Evolutionary conservation across 2,329 filamentous ascomycete genomes (phyloP).

Genomic region (Clonostachys sp.): DNA sequence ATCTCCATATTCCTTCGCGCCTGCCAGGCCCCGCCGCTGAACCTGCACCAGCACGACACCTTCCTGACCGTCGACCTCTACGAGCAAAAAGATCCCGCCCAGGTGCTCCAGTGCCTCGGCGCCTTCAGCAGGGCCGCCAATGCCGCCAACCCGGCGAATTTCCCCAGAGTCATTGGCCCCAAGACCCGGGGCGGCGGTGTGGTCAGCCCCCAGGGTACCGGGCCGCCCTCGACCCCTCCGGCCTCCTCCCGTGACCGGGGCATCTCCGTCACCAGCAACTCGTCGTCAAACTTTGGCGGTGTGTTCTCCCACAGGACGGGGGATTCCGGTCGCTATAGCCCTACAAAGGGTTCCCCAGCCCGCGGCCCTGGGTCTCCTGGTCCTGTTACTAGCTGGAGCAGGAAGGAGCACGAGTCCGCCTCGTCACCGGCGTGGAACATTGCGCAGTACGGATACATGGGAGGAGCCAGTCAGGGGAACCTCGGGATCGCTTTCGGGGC

Average conservation of each 20-base stretch:
- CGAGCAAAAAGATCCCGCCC: constrained; percentile 91
- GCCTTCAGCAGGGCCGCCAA: constrained; percentile 89
- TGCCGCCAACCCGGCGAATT: constrained; percentile 65
- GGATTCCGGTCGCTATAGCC: constrained; percentile 55
- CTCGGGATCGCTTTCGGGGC: constrained; percentile 90
- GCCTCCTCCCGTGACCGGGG: constrained; percentile 39
- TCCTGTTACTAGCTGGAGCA: constrained; percentile 84
- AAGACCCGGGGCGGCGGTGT: constrained; percentile 44
- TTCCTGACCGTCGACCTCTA: constrained; percentile 97
- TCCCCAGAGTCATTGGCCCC: constrained; percentile 73
- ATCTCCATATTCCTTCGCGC: constrained; percentile 92
- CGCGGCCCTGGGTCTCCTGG: constrained; percentile 44
- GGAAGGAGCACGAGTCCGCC: constrained; percentile 70
- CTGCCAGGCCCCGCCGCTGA: constrained; percentile 79
- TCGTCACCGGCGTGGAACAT: constrained; percentile 97
- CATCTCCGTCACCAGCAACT: constrained; percentile 53
- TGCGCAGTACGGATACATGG: constrained; percentile 97
- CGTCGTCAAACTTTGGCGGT: constrained; percentile 41
- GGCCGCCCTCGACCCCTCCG: constrained; percentile 18
- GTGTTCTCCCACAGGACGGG: constrained; percentile 45
- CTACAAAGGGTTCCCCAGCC: constrained; percentile 53
- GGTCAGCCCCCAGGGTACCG: constrained; percentile 64
- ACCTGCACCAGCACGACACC: constrained; percentile 86
- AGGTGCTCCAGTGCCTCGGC: constrained; percentile 87
- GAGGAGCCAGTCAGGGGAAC: constrained; percentile 92